Evolutionary conservation across 257 asterid species (phyloP).

Genomic region (Salvia miltiorrhiza): DNA sequence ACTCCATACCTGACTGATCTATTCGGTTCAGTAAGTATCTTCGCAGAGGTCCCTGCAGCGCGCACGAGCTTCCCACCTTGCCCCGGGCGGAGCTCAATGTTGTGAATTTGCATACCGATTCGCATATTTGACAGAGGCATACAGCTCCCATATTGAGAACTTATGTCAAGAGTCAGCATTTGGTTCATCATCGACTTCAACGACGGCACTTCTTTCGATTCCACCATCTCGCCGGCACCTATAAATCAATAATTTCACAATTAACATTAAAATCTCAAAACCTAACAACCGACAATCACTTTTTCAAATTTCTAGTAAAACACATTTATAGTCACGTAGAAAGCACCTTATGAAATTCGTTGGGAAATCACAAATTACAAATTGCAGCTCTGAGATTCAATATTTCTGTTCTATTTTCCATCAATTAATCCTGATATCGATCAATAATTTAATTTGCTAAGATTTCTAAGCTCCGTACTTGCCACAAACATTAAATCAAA

Average conservation of each 20-base stretch:
- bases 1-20: conserved; percentile 42
- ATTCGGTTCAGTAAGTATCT: conserved; percentile 76
- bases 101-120: conserved; percentile 69
- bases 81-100: conserved; percentile 90
- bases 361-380: neutral
- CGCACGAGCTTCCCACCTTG: conserved; percentile 80
- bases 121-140: conserved; percentile 66
- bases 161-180: conserved; percentile 49
- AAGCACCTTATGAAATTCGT: neutral
- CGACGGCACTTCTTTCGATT: conserved; percentile 24
- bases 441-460: neutral
- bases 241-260: conserved; percentile 13
- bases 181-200: conserved; percentile 43
- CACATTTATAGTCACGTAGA: neutral
- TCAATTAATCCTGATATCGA: neutral
- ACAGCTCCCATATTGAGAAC: conserved; percentile 57
- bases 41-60: conserved; percentile 65
- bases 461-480: neutral
- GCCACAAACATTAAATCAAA: neutral
- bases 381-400: neutral
- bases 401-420: neutral
- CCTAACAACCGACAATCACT: neutral
- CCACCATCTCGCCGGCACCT: conserved; percentile 32
- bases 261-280: neutral
- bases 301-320: neutral